Conservation (phyloP, 179 eudicot species). For the Carnegiea gigantea region DNA sequence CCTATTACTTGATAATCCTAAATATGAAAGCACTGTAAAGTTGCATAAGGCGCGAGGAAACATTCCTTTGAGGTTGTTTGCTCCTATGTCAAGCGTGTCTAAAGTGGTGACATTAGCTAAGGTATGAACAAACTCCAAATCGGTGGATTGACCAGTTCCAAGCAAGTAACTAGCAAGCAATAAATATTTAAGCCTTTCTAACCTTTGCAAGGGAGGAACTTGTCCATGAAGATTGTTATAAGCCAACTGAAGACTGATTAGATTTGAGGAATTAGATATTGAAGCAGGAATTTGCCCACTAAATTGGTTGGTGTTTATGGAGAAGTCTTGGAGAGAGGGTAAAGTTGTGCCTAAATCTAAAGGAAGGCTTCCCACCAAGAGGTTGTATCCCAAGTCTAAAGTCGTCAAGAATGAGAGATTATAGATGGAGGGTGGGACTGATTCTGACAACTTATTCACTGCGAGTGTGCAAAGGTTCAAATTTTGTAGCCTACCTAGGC, state of each 20-base stretch:
- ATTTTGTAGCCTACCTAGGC: slow-evolving; percentile 16
- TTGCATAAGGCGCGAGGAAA: slow-evolving; percentile 15
- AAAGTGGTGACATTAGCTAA: slow-evolving; percentile 16
- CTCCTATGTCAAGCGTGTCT: not conserved
- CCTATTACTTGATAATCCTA: not conserved
- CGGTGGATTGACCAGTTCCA: slow-evolving; percentile 23
- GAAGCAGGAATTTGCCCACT: slow-evolving; percentile 46
- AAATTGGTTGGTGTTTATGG: slow-evolving; percentile 21
- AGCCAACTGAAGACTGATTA: slow-evolving; percentile 6
- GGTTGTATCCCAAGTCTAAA: slow-evolving; percentile 11
- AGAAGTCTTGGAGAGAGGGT: slow-evolving; percentile 30
- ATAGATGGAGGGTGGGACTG: slow-evolving; percentile 20
- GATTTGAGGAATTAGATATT: slow-evolving; percentile 26
- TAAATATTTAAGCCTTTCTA: slow-evolving; percentile 7
- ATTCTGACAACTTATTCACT: slow-evolving; percentile 18
- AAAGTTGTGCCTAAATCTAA: slow-evolving; percentile 31
- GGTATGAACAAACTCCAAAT: slow-evolving; percentile 22
- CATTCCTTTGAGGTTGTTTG: slow-evolving; percentile 10
- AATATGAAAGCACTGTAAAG: slow-evolving; percentile 15
- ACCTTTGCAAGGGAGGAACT: slow-evolving; percentile 20
- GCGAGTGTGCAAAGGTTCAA: not conserved
- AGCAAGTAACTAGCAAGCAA: slow-evolving; percentile 17
- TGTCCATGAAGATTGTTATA: slow-evolving; percentile 27
- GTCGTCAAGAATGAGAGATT: slow-evolving; percentile 14
- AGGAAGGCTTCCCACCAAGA: slow-evolving; percentile 42